These are phyloP conservation scores for Magnusiomyces sp. DNA, from an alignment of 1,139 yeast species.

Conservation along the genomic window DNA sequence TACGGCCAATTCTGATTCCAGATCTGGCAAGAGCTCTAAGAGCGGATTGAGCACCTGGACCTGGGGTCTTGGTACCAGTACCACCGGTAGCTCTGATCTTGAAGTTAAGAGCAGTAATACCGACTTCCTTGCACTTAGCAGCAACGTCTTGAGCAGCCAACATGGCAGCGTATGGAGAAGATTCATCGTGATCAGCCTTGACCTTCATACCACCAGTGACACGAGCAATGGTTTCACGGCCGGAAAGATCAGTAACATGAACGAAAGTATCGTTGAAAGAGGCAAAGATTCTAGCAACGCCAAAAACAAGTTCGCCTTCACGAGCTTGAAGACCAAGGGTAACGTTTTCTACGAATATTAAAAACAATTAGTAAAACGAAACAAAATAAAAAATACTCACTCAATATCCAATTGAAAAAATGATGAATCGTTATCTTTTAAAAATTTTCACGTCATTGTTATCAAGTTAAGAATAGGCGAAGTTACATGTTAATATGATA, in stretches of 20 bases:
- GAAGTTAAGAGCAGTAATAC: slow-evolving; percentile 98
- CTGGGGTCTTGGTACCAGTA: slow-evolving; percentile 99
- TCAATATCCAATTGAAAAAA: not conserved
- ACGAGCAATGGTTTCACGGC: slow-evolving; percentile 99
- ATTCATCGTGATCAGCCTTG: slow-evolving; percentile 99
- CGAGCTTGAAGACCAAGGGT: slow-evolving; percentile 80
- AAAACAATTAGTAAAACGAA: slow-evolving; percentile 4
- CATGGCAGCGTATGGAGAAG: slow-evolving; percentile 99
- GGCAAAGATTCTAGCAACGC: slow-evolving; percentile 99
- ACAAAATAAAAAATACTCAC: not conserved
- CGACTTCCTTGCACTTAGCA: slow-evolving; percentile 97
- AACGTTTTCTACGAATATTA: slow-evolving; percentile 44
- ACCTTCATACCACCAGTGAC: slow-evolving; percentile 99
- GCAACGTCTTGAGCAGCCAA: slow-evolving; percentile 99
- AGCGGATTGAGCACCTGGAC: slow-evolving; percentile 99
- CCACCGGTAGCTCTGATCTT: slow-evolving; percentile 99
- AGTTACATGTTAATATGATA: too few species aligned
- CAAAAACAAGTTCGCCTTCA: slow-evolving; percentile 97
- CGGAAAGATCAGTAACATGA: slow-evolving; percentile 98
- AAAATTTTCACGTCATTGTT: not conserved
- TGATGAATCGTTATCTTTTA: not conserved
- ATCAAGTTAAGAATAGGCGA: not conserved
- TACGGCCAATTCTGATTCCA: slow-evolving; percentile 99
- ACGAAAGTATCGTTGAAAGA: slow-evolving; percentile 99
- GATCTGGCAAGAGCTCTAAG: slow-evolving; percentile 99